Evolutionary conservation across 108 stramenopile genomes (phyloP).

Genomic region (Parietichytrium sp.): DNA sequence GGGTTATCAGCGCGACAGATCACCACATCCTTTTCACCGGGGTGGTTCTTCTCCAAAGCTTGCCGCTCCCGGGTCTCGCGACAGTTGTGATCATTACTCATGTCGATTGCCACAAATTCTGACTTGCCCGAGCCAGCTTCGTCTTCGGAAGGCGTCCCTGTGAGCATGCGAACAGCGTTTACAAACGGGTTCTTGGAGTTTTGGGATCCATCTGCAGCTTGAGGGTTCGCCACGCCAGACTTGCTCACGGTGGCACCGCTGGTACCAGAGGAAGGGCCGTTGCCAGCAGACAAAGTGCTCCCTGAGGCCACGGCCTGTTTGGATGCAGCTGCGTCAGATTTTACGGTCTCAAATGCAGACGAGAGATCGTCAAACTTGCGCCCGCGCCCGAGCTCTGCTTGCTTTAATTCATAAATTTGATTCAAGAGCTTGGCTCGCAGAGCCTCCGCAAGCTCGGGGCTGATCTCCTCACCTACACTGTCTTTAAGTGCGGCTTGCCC

Average conservation of each 20-base stretch:
- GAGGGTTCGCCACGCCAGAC: not conserved
- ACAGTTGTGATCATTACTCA: conserved; percentile 65
- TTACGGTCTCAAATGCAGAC: too few species aligned
- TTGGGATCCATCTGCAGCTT: not conserved
- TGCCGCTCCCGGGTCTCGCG: conserved; percentile 54
- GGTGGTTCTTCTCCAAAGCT: conserved; percentile 51
- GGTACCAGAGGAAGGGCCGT: too few species aligned
- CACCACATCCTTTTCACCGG: conserved; percentile 63
- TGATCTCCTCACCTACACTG: not conserved
- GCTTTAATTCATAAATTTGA: conserved; percentile 27
- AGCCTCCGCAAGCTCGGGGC: not conserved
- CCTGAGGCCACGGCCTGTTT: too few species aligned
- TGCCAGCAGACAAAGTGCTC: too few species aligned
- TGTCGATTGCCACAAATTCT: conserved; percentile 45
- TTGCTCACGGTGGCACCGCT: too few species aligned
- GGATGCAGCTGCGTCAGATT: too few species aligned
- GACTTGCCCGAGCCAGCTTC: not conserved
- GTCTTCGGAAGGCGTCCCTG: not conserved
- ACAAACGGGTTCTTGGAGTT: not conserved
- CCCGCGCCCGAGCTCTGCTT: too few species aligned
- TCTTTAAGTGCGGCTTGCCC: not conserved
- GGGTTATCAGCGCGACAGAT: conserved; percentile 44
- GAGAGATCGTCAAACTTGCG: too few species aligned
- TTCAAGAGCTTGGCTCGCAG: conserved; percentile 22
- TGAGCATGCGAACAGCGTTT: conserved; percentile 5